Base-by-base conservation (phyloP, 1,139 yeast species). In the Geotrichum carabidarum region DNA sequence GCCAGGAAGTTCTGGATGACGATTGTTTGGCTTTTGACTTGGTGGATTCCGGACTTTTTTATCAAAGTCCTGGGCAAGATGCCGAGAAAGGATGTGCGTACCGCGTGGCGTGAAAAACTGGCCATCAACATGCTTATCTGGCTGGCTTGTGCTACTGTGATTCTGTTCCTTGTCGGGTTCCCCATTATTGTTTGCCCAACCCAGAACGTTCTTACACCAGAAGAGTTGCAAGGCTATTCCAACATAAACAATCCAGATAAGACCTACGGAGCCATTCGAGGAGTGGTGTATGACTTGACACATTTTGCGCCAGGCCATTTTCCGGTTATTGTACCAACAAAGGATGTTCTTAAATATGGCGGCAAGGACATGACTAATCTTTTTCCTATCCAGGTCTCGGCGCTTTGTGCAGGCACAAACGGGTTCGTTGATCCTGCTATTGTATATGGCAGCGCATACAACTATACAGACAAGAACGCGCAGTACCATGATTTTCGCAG, bases 81-180 rank as follows among this genome's bases (percentile, higher is more conserved):
- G 59, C 64, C 67, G 1, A 62, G 74, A 49, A 67, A 67, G 50
- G 73, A 72, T 55, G 63, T 73, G 22, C 70, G 75, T 12, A 60
- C 68, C 8, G 77, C 77, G 0, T 73, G 77, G 77, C 62, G 76
- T 43, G 77, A 73, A 53, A 73, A 73, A 61, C 58, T 73, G 32
- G 74, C 77, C 4, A 73, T 73, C 60, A 73, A 73, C 52, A 17
- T 73, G 59, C 64, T 73, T 58, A 73, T 73, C 46, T 73, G 76
- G 76, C 57, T 69, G 6, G 54, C 71, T 38, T 73, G 77, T 56
- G 63, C 62, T 1, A 59, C 64, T 8, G 64, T 69, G 44, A 68
- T 72, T 51, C 59, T 73, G 31, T 68, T 73, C 52, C 62, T 73
- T 48, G 68, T 74, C 50, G 76, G 74, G 1, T 68, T 73, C 59